Base-by-base conservation (phyloP, 768 basidiomycete genomes). In the Leccinellum rugosiceps region DNA sequence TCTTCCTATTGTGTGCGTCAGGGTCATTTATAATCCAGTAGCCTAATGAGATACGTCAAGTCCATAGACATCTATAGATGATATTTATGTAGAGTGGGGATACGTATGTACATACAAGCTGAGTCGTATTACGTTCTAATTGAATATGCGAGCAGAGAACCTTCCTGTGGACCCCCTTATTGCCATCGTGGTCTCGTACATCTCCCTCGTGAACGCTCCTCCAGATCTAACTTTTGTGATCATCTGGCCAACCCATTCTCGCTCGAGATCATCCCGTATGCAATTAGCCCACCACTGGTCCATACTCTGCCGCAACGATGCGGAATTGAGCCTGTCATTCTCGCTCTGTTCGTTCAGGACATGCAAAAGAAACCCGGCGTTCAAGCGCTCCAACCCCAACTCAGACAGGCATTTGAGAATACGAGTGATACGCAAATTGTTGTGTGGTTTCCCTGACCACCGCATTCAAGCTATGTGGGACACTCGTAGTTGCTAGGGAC, bases 271-370 rank as follows among this genome's bases (percentile, higher is more conserved):
- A 60, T 85, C 77, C 58, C 88, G 76, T 51, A 88, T 72, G 66
- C 88, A 90, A 63, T 87, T 87, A 19, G 83, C 82, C 88, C 88
- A 90, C 85, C 86, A 91, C 56, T 77, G 74, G 59, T 88, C 88
- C 87, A 90, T 89, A 67, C 88, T 90, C 60, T 72, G 71, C 50
- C 70, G 67, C 50, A 89, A 73, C 11, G 71, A 70, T 10, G 64
- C 62, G n/a, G 79, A 74, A 63, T 82, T 75, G 44, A 91, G 75
- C 64, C 79, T 72, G 30, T 75, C 72, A 21, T 75, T 67, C 66
- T 86, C 83, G 63, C 84, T 87, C 66, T 89, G 88, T 65, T 90
- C 85, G 62, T 76, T 80, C 26, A 90, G 76, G 58, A 90, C 76
- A 65, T 87, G 85, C 45, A 90, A 76, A 45, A 91, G 65, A 62